Evolutionary conservation across 2,329 filamentous ascomycete genomes (phyloP).

Genomic region (Aspergillus clavatus): DNA sequence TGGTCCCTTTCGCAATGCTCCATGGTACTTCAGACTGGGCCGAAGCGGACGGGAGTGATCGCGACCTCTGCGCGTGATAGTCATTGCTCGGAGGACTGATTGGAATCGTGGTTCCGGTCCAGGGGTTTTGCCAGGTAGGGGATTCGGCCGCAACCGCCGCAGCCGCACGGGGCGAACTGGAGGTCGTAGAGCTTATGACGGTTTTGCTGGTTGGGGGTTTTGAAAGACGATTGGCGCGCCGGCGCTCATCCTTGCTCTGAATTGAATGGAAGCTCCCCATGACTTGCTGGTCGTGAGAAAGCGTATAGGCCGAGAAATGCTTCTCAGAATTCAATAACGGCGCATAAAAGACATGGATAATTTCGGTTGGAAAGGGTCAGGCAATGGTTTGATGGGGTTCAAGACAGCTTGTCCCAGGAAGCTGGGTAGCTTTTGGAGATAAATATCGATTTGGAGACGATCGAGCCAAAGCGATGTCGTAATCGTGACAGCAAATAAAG

Average conservation of each 20-base stretch:
- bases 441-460: too few species aligned
- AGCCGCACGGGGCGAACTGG: constrained; percentile 13
- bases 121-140: constrained; percentile 32
- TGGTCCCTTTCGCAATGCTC: constrained; percentile 1
- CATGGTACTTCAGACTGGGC: constrained; percentile 10
- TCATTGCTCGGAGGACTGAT: constrained; percentile 10
- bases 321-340: constrained; percentile 5
- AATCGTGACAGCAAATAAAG: not conserved
- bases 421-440: too few species aligned
- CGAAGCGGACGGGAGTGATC: constrained; percentile 21
- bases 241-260: constrained; percentile 28
- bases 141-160: constrained; percentile 2
- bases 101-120: constrained; percentile 26
- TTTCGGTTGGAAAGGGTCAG: not conserved
- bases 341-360: constrained; percentile 4
- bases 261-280: constrained; percentile 38
- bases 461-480: not conserved
- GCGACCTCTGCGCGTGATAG: constrained; percentile 12
- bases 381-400: too few species aligned
- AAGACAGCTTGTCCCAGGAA: not conserved
- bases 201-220: constrained; percentile 31
- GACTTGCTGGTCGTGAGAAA: constrained; percentile 12
- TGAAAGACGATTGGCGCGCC: constrained; percentile 34
- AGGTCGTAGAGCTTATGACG: constrained; percentile 7
- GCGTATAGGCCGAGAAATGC: constrained; percentile 12